Base-by-base conservation (phyloP, 2,329 filamentous ascomycete genomes). In the Cordyceps cateniannulata region DNA sequence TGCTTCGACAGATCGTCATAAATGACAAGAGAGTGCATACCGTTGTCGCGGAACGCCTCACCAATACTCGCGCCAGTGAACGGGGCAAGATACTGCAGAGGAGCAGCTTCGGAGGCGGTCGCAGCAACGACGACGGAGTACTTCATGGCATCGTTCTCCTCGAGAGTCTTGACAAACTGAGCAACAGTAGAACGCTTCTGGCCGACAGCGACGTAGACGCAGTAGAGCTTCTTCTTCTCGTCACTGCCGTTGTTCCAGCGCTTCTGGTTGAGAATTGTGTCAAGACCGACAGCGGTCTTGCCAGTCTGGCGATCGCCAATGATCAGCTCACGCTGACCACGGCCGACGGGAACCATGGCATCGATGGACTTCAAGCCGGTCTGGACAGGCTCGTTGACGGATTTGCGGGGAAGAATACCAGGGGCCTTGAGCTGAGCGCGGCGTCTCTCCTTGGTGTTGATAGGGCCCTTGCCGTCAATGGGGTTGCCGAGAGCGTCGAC, bases 231-330 rank as follows among this genome's bases (percentile, higher is more conserved):
- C 89, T 97, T 93, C 76, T 78, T 81, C 87, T 99, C 95, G 76
- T 97, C 93, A 78, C 75, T 83, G 75, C 79, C 73, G 76, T 79
- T 83, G 87, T 99, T 99, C 93, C 93, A 98, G 75, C 93, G 86
- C 87, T 95, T 96, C 86, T 99, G 95, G 89, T 99, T 99, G 66
- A 99, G 88, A 71, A 99, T 98, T 78, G 93, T 87, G 78, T 99
- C 95, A 65, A 99, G 91, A 73, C 89, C 93, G 76, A 99, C 93
- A 73, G 95, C 95, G 76, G 95, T 99, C 90, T 99, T 99, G 81
- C 95, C 95, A 72, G 95, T 99, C 83, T 99, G 95, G 92, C 95
- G 95, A 78, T 99, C 95, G 85, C 95, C 95, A 80, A 99, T 99
- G 80, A 99, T 98, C 86, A 99, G 84, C 85, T 99, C 95, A 93